phyloP scores from a whole-genome alignment of 768 basidiomycete species.

The Pisolithus tinctorius region DNA sequence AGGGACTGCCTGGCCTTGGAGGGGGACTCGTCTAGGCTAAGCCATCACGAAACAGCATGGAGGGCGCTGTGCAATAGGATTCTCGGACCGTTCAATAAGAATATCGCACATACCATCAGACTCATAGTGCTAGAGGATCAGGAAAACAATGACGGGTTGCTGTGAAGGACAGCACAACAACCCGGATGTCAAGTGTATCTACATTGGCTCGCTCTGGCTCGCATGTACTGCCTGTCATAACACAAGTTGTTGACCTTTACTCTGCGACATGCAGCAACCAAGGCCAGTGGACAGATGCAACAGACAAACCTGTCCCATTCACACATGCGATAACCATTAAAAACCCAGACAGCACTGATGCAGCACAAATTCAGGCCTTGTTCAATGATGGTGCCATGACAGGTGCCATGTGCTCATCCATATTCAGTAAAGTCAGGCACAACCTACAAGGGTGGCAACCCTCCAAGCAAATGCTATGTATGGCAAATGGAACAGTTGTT shows the following conservation, averaged over 20 bases:
- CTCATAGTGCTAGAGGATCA: not conserved
- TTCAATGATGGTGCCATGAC: not conserved
- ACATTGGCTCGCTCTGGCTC: not conserved
- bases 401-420: not conserved
- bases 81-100: not conserved
- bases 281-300: not conserved
- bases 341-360: not conserved
- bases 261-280: not conserved
- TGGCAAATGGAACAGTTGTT: constrained; percentile 25
- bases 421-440: not conserved
- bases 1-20: not conserved
- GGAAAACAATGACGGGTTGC: not conserved
- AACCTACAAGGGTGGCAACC: not conserved
- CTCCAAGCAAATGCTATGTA: constrained; percentile 10
- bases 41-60: not conserved
- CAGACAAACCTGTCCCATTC: not conserved
- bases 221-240: not conserved
- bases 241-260: not conserved
- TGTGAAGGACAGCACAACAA: not conserved
- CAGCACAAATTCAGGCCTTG: not conserved
- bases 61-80: not conserved
- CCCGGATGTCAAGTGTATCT: not conserved
- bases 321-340: not conserved
- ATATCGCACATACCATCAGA: not conserved
- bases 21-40: not conserved